A percentile compares a stretch with the other conserved stretches of the same genome.
Evolutionary conservation across 2,329 filamentous ascomycete species (phyloP).

Genomic region (Trichoderma lentiforme): DNA sequence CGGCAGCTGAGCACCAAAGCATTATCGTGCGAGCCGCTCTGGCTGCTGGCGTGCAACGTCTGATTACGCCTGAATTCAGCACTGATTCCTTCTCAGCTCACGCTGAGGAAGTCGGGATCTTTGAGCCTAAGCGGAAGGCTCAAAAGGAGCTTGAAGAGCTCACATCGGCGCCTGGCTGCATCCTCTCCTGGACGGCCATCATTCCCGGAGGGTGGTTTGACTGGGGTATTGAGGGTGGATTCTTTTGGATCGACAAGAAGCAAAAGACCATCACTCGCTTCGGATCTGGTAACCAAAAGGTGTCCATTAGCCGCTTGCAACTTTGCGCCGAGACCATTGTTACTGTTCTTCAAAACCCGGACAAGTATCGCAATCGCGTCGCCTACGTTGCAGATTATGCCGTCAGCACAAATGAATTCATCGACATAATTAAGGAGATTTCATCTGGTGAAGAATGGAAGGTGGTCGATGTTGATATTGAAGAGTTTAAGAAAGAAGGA

Average conservation of each 20-base stretch:
- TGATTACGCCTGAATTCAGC: slow-evolving; percentile 26
- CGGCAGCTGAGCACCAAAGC: slow-evolving; percentile 21
- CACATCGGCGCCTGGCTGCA: neutral
- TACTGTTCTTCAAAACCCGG: neutral
- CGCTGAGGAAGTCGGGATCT: slow-evolving; percentile 18
- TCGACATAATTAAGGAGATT: neutral
- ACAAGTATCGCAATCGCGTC: slow-evolving; percentile 1
- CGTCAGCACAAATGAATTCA: slow-evolving; percentile 7
- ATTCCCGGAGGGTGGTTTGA: slow-evolving; percentile 24
- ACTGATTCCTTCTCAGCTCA: slow-evolving; percentile 23
- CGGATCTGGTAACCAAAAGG: slow-evolving; percentile 7
- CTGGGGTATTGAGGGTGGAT: slow-evolving; percentile 22
- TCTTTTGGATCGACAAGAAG: slow-evolving; percentile 23
- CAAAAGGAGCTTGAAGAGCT: slow-evolving; percentile 22
- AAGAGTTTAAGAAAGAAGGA: neutral
- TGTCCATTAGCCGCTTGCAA: neutral
- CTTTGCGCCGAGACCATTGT: neutral
- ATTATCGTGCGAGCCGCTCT: slow-evolving; percentile 22
- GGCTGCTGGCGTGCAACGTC: slow-evolving; percentile 19
- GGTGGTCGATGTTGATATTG: neutral
- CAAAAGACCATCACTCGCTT: slow-evolving; percentile 16
- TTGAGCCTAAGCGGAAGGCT: slow-evolving; percentile 21
- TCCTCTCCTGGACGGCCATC: slow-evolving; percentile 24
- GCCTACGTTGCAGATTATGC: slow-evolving; percentile 12
- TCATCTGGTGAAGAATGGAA: neutral